Percentiles rank a stretch among this genome's conserved stretches.
phyloP scores from a whole-genome alignment of 1,284 basidiomycete genomes.

The Ustilago tritici region DNA sequence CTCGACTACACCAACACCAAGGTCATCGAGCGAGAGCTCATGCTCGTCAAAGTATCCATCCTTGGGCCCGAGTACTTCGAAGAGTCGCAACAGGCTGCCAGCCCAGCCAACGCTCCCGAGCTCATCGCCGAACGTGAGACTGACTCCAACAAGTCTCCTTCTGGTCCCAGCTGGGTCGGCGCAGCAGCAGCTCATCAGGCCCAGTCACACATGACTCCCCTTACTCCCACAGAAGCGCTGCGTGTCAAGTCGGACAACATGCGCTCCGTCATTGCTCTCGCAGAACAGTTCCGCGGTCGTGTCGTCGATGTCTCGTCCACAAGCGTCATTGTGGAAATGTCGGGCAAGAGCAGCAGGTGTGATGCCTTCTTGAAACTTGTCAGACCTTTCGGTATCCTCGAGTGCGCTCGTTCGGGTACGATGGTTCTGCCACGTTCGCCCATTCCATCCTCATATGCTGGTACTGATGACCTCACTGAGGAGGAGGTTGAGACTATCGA shows the following conservation, averaged over 20 bases:
- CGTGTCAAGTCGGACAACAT: conserved; percentile 90
- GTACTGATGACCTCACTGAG: conserved; percentile 54
- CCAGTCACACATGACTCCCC: conserved; percentile 71
- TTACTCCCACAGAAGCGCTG: conserved; percentile 81
- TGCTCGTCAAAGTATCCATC: conserved; percentile 92
- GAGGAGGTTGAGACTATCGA: conserved; percentile 63
- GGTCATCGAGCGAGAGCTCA: conserved; percentile 83
- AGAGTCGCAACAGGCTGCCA: conserved; percentile 51
- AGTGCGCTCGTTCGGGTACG: conserved; percentile 84
- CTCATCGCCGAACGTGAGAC: conserved; percentile 57
- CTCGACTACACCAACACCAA: conserved; percentile 72
- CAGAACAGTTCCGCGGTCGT: conserved; percentile 89
- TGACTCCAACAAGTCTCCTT: conserved; percentile 20
- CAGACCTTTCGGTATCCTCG: conserved; percentile 93
- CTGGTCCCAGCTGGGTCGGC: conserved; percentile 9
- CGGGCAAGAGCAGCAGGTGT: conserved; percentile 89
- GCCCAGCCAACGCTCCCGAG: conserved; percentile 47
- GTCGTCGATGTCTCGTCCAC: conserved; percentile 96
- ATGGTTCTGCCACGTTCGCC: conserved; percentile 68
- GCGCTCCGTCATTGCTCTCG: conserved; percentile 84
- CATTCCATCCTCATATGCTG: conserved; percentile 62
- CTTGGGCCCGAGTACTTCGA: conserved; percentile 97
- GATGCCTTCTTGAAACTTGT: conserved; percentile 93
- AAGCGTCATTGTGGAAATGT: conserved; percentile 92
- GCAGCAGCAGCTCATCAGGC: conserved; percentile 23